Percentiles rank a stretch among this genome's conserved stretches.
Evolutionary conservation across 148 eudicot species (phyloP).

Genomic region (Rheum nobile): DNA sequence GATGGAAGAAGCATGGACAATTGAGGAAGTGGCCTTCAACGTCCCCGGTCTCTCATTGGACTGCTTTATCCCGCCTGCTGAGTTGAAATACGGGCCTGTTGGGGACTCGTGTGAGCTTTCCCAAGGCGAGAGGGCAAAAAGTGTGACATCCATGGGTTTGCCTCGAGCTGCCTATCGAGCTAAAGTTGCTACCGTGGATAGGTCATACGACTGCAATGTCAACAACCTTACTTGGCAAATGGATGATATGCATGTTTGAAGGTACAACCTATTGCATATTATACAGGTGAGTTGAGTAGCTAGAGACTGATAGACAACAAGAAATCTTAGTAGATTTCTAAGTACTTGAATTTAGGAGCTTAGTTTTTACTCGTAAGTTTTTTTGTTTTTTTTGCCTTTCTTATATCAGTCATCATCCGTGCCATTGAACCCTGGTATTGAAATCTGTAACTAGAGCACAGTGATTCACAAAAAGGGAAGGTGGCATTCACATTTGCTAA

Average conservation of each 20-base stretch:
- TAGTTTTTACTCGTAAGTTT: background rate
- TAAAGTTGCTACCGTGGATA: constrained; percentile 53
- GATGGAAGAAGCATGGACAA: no score
- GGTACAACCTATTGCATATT: background rate
- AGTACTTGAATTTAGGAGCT: constrained; percentile 11
- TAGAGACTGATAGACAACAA: constrained; percentile 14
- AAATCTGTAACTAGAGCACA: constrained; percentile 48
- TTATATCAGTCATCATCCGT: background rate
- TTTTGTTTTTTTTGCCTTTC: background rate
- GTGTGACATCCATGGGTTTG: constrained; percentile 43
- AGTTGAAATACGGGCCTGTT: constrained; percentile 39
- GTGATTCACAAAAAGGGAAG: constrained; percentile 15
- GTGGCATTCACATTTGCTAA: constrained; percentile 14
- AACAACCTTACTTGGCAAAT: constrained; percentile 39
- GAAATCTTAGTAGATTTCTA: no score
- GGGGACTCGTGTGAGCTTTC: no score
- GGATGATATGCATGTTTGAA: no score
- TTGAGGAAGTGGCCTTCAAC: no score
- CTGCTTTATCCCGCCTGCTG: constrained; percentile 93
- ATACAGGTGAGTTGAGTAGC: constrained; percentile 19
- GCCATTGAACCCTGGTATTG: background rate
- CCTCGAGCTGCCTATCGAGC: constrained; percentile 51
- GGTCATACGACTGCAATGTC: constrained; percentile 20
- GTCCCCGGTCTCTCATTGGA: constrained; percentile 68
- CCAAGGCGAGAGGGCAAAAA: no score